Evolutionary conservation across 129 eudicot genomes (phyloP), one percentile per base, ranked within the genome.

Genomic region (Tagetes erecta): DNA sequence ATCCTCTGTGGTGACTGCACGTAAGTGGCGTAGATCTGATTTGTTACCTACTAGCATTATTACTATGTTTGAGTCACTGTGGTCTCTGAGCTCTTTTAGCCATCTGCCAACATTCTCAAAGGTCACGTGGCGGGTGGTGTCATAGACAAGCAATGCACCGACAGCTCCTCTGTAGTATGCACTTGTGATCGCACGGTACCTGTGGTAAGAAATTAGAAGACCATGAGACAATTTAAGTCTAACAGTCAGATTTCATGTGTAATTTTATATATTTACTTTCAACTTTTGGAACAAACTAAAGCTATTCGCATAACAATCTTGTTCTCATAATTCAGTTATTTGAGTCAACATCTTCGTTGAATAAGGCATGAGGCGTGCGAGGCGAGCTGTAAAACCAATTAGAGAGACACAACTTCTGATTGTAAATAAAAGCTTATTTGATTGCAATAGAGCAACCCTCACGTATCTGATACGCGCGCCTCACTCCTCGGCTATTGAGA

Each of bases 111-210:
- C 87, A 10, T 89, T 89, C 77, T 89, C 89, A 27, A 89, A 89
- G 6, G 96, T 89, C 65, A 84, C 86, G 41, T 84, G 91, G 35
- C 96, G 87, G 6, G 96, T 89, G 35, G 83, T 86, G 73, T 89
- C 96, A 8, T 89, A 89, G 2, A 89, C 96, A 14, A 89, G 83
- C 74, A 89, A 75, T 3, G 91, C 96, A 30, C 96, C 96, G 27
- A 89, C 96, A 4, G 91, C 91, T 66, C 96, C 96, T 68, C 91
- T 84, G 67, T 89, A 89, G 83, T 86, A 89, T 67, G 96, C 96
- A 67, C 91, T 86, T 30, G 89, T 86, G 74, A 86, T 86, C 75
- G 91, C 89, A 50, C 91, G 96, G 67, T 86, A 86, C 75, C 96
- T 89, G 82, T 38, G 20, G 71, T 9, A 14, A 59, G 50, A 58